Conservation (phyloP, 108 stramenopile genomes). For the Discostella stelligeroides region DNA sequence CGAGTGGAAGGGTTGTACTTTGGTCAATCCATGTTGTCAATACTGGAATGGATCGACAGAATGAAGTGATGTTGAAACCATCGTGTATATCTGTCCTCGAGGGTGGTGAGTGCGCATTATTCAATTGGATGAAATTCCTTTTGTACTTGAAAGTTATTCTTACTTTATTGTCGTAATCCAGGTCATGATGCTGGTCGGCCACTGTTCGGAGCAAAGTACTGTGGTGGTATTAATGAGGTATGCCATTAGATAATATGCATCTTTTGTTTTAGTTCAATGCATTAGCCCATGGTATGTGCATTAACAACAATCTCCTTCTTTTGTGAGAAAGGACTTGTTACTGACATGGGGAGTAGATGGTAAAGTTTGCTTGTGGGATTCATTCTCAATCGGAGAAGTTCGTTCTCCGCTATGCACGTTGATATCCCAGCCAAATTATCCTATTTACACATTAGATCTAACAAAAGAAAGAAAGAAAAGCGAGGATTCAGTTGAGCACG, state of each 20-base stretch:
- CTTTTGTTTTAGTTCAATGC: not conserved
- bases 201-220: conserved; percentile 75
- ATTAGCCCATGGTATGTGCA: not conserved
- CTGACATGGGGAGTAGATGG: conserved; percentile 89
- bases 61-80: conserved; percentile 36
- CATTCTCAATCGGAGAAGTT: conserved; percentile 59
- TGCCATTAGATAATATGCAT: not conserved
- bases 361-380: conserved; percentile 80
- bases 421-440: conserved; percentile 55
- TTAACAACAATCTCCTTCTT: not conserved
- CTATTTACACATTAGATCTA: conserved; percentile 74
- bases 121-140: not conserved
- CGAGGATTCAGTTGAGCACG: not conserved
- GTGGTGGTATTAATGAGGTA: conserved; percentile 58
- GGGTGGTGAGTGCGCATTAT: conserved; percentile 49
- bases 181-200: conserved; percentile 70
- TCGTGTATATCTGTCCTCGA: conserved; percentile 71
- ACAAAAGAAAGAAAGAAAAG: conserved; percentile 9
- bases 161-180: not conserved
- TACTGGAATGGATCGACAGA: conserved; percentile 24
- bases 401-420: conserved; percentile 72
- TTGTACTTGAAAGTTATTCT: not conserved
- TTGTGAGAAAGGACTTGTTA: conserved; percentile 54
- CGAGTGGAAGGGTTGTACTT: conserved; percentile 73
- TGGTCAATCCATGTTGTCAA: conserved; percentile 49